Base-by-base conservation (phyloP, 352 stramenopile genomes). In the Pythium aristosporum region DNA sequence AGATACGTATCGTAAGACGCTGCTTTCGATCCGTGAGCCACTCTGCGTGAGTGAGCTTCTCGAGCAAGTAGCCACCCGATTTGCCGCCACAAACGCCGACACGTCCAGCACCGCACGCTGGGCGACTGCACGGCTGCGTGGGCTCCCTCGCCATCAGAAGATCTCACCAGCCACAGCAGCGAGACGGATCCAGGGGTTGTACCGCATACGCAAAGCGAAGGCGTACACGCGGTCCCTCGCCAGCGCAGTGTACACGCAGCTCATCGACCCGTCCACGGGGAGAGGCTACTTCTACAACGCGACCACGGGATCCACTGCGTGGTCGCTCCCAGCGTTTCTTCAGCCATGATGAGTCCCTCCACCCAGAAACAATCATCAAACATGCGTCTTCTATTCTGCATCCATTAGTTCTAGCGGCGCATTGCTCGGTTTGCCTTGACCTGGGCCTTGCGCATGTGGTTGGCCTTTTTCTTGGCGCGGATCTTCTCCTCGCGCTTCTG, bases 401-500 rank as follows among this genome's bases (percentile, higher is more conserved):
- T 5, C 25, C 25, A 30, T 30, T 30, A 30, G 25, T 25, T 56
- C 49, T 72, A 68, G 21, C 59, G 66, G 36, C 54, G 37, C 39
- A 52, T 65, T 28, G 36, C 68, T 30, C 61, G 73, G 57, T 89
- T 76, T 46, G 69, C 72, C 71, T 83, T 85, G 55, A 80, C 58
- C 67, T 85, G 71, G 21, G 77, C 74, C 39, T 84, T 80, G 54
- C 87, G 73, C 23, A 92, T 43, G 55, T 93, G 87, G 58, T 88
- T 76, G 21, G 75, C 48, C 73, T 92, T 96, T 63, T 96, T 96
- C 42, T 80, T 79, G 53, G 74, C 72, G n/a, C 83, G 81, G 64
- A 96, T 96, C 39, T 83, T 85, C 57, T 91, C 82, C 57, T 96
- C 87, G 11, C 85, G 78, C 67, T 93, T 93, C 30, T 75, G 68